A percentile compares a stretch with the other conserved stretches of the same genome.
These are phyloP conservation scores for Brassica incana DNA, from an alignment of 345 rosid species.

Conservation along the genomic window DNA sequence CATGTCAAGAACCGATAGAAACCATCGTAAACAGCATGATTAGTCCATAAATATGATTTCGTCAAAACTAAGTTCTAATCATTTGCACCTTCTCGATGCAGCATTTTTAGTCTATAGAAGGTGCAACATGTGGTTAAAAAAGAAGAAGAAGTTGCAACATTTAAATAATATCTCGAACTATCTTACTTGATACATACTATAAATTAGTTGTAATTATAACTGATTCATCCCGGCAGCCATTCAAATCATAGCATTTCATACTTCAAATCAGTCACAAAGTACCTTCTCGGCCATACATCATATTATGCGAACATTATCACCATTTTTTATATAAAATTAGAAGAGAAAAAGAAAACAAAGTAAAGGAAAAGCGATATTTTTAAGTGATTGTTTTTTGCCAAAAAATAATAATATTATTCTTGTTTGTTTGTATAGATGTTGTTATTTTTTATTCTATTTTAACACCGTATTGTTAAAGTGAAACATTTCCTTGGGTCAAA, in stretches of 20 bases:
- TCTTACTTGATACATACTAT: not conserved
- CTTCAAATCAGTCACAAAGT: constrained; percentile 14
- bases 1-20: not conserved
- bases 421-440: not conserved
- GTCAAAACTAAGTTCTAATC: constrained; percentile 1
- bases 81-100: not conserved
- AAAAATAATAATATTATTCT: too few relatives aligned
- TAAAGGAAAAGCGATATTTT: not conserved
- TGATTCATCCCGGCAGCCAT: constrained; percentile 1
- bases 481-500: too few relatives aligned
- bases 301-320: constrained; percentile 14
- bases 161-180: not conserved
- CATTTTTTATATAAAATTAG: not conserved
- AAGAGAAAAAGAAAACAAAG: not conserved
- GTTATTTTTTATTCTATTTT: too few relatives aligned
- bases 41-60: not conserved
- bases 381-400: too few relatives aligned
- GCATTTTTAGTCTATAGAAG: not conserved
- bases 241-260: not conserved
- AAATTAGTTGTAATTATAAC: not conserved
- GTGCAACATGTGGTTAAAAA: not conserved
- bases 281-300: constrained; percentile 11
- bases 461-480: too few relatives aligned
- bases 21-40: not conserved
- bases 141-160: not conserved